phyloP scores from a whole-genome alignment of 2,329 filamentous ascomycete genomes.

The Aureobasidium sp. region DNA sequence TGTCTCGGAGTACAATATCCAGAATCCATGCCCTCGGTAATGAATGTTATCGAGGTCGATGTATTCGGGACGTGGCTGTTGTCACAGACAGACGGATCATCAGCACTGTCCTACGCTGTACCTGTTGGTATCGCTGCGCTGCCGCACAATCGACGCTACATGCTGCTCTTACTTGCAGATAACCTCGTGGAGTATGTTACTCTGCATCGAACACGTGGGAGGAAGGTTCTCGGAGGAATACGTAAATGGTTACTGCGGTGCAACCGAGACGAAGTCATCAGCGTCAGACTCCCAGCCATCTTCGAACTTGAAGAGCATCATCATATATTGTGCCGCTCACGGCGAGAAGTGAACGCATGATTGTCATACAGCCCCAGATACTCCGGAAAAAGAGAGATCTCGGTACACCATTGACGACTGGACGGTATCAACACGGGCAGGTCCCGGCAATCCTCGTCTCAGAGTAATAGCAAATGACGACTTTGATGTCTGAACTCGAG shows the following conservation, averaged over 20 bases:
- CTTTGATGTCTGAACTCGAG: background rate
- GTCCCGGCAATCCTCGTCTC: background rate
- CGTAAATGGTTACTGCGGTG: background rate
- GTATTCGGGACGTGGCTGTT: background rate
- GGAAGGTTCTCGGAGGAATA: background rate
- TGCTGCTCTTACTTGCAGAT: slow-evolving; percentile 1
- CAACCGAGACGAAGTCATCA: background rate
- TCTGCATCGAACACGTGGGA: slow-evolving; percentile 14
- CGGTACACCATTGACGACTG: slow-evolving; percentile 10
- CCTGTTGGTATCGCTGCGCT: background rate
- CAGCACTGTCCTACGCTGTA: background rate
- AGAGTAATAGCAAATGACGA: slow-evolving; percentile 9
- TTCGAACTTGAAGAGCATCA: background rate
- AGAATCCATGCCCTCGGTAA: background rate
- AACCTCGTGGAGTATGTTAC: slow-evolving; percentile 1
- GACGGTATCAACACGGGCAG: background rate
- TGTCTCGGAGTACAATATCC: background rate
- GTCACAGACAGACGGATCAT: background rate
- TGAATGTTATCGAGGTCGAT: slow-evolving; percentile 24
- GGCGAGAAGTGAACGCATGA: slow-evolving; percentile 6
- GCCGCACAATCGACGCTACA: slow-evolving; percentile 3
- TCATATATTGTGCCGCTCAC: background rate
- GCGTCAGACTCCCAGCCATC: background rate
- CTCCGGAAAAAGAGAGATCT: slow-evolving; percentile 2
- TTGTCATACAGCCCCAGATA: slow-evolving; percentile 7